phyloP scores from a whole-genome alignment of 225 moss, liverwort and hornwort genomes.

The Bryum argenteum region DNA sequence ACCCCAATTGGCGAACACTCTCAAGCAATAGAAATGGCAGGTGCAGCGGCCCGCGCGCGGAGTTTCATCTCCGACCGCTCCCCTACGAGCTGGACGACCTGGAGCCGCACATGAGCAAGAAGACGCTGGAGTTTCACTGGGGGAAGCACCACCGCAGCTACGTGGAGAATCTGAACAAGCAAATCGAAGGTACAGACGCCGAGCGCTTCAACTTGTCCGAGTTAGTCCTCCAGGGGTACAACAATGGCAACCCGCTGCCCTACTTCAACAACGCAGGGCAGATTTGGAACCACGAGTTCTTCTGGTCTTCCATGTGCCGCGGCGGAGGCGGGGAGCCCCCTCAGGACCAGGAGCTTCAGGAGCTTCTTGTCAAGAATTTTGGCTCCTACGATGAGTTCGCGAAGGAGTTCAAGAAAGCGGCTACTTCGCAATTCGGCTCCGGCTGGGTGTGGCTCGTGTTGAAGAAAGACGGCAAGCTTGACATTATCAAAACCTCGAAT shows the following conservation, averaged over 20 bases:
- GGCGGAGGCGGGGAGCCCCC: conserved; percentile 77
- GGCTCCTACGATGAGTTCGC: conserved; percentile 72
- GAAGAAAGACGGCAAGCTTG: conserved; percentile 79
- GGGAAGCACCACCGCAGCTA: conserved; percentile 84
- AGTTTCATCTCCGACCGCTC: conserved; percentile 49
- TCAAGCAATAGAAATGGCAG: not conserved
- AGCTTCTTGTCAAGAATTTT: conserved; percentile 72
- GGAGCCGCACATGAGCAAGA: conserved; percentile 91
- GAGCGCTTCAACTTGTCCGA: conserved; percentile 73
- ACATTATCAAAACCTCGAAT: conserved; percentile 82
- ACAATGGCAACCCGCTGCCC: conserved; percentile 85
- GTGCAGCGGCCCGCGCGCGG: conserved; percentile 34
- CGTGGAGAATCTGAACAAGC: conserved; percentile 78
- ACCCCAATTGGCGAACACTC: too few species aligned
- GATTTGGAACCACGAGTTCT: conserved; percentile 98
- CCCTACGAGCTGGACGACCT: conserved; percentile 69
- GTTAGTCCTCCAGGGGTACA: conserved; percentile 73
- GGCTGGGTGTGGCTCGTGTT: conserved; percentile 98
- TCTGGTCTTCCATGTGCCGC: conserved; percentile 78
- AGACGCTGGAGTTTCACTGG: conserved; percentile 87
- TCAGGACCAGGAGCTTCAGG: conserved; percentile 59
- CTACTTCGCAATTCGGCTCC: conserved; percentile 75
- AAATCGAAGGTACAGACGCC: conserved; percentile 68
- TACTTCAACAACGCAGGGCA: conserved; percentile 89
- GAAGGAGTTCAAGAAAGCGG: conserved; percentile 71